Evolutionary conservation across 257 asterid genomes (phyloP), one percentile per base, ranked within the genome.

Genomic region (Nicotiana paniculata): DNA sequence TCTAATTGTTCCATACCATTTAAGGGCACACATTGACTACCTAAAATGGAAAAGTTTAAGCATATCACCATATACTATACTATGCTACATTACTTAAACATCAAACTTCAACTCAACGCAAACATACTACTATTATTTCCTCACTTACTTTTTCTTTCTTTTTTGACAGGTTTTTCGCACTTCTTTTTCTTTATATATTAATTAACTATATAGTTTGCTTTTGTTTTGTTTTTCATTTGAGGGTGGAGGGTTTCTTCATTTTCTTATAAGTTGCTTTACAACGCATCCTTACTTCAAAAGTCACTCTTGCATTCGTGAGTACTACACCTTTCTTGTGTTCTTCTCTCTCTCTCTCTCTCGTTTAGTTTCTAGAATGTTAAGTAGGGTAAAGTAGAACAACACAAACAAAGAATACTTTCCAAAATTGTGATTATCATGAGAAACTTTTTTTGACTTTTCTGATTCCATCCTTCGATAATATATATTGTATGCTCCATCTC

Each of bases 11-110:
- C 85, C 81, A 85, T 92, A 87, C 91, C 93, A 83, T 78, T 85
- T 84, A 85, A 86, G 89, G 91, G 62, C 87, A 89, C 85, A 84
- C 91, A 88, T 90, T 86, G 89, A 81, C 85, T 85, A 48, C 96
- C 97, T 51, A 86, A 90, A 91, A 88, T 82, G 88, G 96, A 86
- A 89, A 86, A 72, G 37, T 75, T 75, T 88, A 82, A 72, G 78
- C 75, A 69, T 85, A 81, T 79, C 82, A 30, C 72, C 61, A 65
- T 53, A 79, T 84, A 59, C 53, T 77, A 24, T 48, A 30, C 80
- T 43, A 80, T 51, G 10, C 9, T 35, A 10, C 57, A 39, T 26
- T 74, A 74, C 62, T 74, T 74, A 26, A 26, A 74, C 80, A 75
- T 28, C 80, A 58, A 83, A 55, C 63, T 46, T 26, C 18, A 59